These are phyloP conservation scores for Suillus bovinus DNA, from an alignment of 768 basidiomycete species.

Conservation along the genomic window DNA sequence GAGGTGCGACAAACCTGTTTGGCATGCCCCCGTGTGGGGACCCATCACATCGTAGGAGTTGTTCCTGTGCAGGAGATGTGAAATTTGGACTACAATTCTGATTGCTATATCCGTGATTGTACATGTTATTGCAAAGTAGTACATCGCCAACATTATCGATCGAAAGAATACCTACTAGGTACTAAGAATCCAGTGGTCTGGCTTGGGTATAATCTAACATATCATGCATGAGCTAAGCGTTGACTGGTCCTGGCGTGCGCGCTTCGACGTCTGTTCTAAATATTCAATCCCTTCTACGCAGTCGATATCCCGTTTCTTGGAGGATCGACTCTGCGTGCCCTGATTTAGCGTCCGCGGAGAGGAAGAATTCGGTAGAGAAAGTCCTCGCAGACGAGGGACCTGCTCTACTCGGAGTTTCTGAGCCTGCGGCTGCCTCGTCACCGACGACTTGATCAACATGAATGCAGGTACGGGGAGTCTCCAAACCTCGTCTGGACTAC, in stretches of 20 bases:
- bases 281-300: not conserved
- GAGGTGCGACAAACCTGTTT: not conserved
- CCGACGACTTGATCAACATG: slow-evolving; percentile 5
- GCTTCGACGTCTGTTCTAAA: not conserved
- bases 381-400: slow-evolving; percentile 5
- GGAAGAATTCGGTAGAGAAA: not conserved
- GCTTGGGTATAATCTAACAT: slow-evolving; percentile 5
- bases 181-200: not conserved
- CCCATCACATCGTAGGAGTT: not conserved
- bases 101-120: not conserved
- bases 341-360: not conserved
- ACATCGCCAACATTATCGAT: not conserved
- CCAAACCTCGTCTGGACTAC: slow-evolving; percentile 4
- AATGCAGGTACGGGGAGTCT: slow-evolving; percentile 1
- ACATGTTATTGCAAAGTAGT: not conserved
- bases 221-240: not conserved
- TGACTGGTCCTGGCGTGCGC: not conserved
- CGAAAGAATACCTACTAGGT: not conserved
- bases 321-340: not conserved
- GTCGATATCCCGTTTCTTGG: slow-evolving; percentile 1
- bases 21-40: not conserved
- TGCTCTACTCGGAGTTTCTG: slow-evolving; percentile 5
- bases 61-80: not conserved
- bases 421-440: slow-evolving; percentile 3
- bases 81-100: not conserved